These are phyloP conservation scores for Neospora caninum DNA, from an alignment of 169 alveolate genomes.

Conservation along the genomic window DNA sequence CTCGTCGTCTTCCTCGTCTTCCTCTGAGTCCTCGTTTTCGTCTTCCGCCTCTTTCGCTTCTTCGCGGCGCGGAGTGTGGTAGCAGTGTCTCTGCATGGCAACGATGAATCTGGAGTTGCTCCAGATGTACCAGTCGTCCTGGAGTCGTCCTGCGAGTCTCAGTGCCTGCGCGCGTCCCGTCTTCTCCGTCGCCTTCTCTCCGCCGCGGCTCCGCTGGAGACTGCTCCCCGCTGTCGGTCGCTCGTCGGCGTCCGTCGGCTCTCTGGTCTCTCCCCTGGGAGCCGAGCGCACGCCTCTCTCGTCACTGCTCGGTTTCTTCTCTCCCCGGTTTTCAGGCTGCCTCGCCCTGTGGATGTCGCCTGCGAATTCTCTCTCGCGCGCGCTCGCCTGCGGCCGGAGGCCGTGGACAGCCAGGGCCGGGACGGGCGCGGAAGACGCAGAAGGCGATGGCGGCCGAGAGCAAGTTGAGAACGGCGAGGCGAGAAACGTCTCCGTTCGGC, in stretches of 20 bases:
- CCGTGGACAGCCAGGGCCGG: too few species aligned
- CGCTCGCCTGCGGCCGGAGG: too few species aligned
- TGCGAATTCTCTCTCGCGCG: too few species aligned
- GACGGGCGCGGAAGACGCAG: neutral
- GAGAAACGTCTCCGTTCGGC: too few species aligned
- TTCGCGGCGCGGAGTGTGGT: neutral
- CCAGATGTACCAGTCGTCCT: neutral
- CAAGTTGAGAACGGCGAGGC: neutral
- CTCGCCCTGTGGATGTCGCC: too few species aligned
- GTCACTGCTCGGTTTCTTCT: too few species aligned
- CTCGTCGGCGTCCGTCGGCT: too few species aligned
- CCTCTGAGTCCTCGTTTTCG: neutral
- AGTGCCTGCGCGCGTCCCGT: neutral
- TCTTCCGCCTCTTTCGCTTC: neutral
- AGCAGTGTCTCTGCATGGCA: conserved; percentile 24
- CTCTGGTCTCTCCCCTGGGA: too few species aligned
- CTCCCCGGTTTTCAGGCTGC: too few species aligned
- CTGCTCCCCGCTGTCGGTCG: too few species aligned
- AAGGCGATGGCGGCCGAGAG: neutral
- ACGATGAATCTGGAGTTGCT: neutral
- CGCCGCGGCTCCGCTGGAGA: neutral
- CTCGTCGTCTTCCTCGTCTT: neutral
- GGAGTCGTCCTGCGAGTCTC: neutral
- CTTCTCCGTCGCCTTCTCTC: neutral
- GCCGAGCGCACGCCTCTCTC: too few species aligned